Conservation (phyloP, 352 stramenopile species). For the Phytophthora melonis region DNA sequence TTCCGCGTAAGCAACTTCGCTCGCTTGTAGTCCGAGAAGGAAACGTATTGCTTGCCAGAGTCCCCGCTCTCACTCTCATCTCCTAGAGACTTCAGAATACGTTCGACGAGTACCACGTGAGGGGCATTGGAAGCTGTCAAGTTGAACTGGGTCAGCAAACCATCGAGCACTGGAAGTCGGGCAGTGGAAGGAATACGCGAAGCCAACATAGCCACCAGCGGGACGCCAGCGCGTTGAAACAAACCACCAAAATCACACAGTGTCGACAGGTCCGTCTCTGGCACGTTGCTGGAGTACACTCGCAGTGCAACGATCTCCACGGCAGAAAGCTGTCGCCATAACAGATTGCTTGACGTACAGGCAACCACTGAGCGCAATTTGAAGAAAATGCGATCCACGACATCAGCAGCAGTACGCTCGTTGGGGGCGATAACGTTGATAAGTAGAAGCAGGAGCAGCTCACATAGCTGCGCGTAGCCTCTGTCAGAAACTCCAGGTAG, state of each 20-base stretch:
- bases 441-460: conserved; percentile 48
- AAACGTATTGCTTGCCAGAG: conserved; percentile 18
- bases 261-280: conserved; percentile 17
- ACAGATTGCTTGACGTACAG: conserved; percentile 8
- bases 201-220: conserved; percentile 38
- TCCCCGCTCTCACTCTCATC: neutral
- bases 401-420: conserved; percentile 2
- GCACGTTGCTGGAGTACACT: conserved; percentile 26
- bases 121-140: conserved; percentile 19
- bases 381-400: conserved; percentile 45
- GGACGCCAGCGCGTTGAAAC: conserved; percentile 35
- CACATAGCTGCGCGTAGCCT: conserved; percentile 33
- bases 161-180: conserved; percentile 30
- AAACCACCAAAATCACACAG: conserved; percentile 36
- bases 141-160: conserved; percentile 27
- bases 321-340: conserved; percentile 42
- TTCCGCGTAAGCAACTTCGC: conserved; percentile 47
- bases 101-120: conserved; percentile 45
- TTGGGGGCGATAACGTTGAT: conserved; percentile 37
- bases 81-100: conserved; percentile 44
- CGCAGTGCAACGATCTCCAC: conserved; percentile 45
- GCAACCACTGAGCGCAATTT: conserved; percentile 43
- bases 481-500: neutral
- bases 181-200: conserved; percentile 13
- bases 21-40: conserved; percentile 48